Base-by-base conservation (phyloP, 768 basidiomycete species). In the Nidularia sp. region DNA sequence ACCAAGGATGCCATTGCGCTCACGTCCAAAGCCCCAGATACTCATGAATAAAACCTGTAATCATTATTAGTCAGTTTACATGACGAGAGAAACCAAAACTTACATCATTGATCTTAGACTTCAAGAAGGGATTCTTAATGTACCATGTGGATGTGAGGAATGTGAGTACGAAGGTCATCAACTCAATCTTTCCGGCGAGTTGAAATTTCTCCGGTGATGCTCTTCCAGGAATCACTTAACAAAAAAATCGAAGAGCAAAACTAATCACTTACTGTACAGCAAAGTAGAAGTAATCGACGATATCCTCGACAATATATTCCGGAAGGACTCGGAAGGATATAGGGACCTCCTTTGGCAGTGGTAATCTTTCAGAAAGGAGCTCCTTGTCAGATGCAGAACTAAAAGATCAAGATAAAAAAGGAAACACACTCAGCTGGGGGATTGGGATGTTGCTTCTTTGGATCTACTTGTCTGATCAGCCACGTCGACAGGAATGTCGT, bases 81-180 rank as follows among this genome's bases (percentile, higher is more conserved):
- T 45, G 6, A 18, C 39, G 18, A 34, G 29, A 34, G 32, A 47
- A 39, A 31, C 50, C 55, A 42, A 9, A 36, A 67, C 77, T 43
- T 56, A 93, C 93, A 64, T 97, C 91, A 57, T 98, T 93, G 54
- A 98, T 88, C 69, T 98, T 96, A 15, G 93, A 84, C 70, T 98
- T 98, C 60, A 99, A 66, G 76, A 96, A 98, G 0, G 97, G 97
- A 60, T 98, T 99, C 75, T 97, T 97, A 77, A 99, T 95, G 66
- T 94, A 98, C 83, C 92, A 93, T 0, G 95, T 96, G 35, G 92
- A 93, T 5, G 87, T 84, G 54, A 99, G 72, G 78, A 98, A 98
- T 2, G 92, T 93, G 58, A 99, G 71, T 15, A 85, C 80, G 69
- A 98, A 98, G 0, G 85, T 81, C 59, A 98, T 72, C 10, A 98